Evolutionary conservation across 345 rosid species (phyloP).

Genomic region (Sapria himalayana): DNA sequence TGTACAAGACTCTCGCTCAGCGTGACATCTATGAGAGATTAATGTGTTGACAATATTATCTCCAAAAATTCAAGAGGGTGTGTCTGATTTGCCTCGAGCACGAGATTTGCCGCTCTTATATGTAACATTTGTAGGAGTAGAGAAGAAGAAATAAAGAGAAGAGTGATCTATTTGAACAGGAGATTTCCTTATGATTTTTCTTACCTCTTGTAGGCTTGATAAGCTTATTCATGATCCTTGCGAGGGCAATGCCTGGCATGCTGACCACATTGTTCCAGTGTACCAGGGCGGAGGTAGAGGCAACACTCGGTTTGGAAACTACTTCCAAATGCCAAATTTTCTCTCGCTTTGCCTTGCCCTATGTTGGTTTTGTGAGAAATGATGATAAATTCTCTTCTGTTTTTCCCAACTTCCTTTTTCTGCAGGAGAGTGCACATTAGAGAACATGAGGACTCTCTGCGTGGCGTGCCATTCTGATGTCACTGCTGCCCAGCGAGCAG

Average conservation of each 20-base stretch:
- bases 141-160: too few relatives aligned
- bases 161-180: too few relatives aligned
- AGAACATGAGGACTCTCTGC: slow-evolving; percentile 88
- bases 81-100: too few relatives aligned
- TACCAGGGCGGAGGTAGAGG: slow-evolving; percentile 71
- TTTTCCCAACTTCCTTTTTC: too few relatives aligned
- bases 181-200: too few relatives aligned
- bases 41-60: too few relatives aligned
- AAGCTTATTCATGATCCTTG: slow-evolving; percentile 58
- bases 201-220: slow-evolving; percentile 33
- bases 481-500: slow-evolving; percentile 50
- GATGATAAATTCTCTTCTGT: neutral
- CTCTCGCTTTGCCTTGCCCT: too few relatives aligned
- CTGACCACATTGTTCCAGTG: slow-evolving; percentile 82
- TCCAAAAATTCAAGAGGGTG: too few relatives aligned
- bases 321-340: neutral
- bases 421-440: slow-evolving; percentile 72
- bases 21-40: too few relatives aligned
- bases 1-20: too few relatives aligned
- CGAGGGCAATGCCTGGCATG: slow-evolving; percentile 90
- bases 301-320: neutral
- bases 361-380: neutral
- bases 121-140: too few relatives aligned
- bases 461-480: slow-evolving; percentile 76
- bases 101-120: too few relatives aligned